These are phyloP conservation scores for Wallacemonas rigidus DNA, from an alignment of 208 protist genomes.

Conservation along the genomic window DNA sequence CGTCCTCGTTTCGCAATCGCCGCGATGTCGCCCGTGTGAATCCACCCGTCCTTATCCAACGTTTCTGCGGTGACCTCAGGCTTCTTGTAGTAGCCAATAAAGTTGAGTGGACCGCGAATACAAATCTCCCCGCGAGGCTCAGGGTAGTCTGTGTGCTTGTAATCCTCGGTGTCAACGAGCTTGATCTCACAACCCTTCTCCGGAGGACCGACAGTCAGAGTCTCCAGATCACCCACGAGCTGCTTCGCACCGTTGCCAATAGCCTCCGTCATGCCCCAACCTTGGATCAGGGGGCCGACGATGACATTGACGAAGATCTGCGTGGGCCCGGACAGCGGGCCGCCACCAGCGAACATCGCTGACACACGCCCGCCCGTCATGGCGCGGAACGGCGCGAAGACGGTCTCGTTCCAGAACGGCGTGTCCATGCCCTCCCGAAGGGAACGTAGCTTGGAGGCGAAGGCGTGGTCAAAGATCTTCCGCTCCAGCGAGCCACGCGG, in stretches of 20 bases:
- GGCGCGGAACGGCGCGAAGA: slow-evolving; percentile 40
- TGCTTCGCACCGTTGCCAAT: slow-evolving; percentile 31
- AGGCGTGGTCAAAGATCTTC: slow-evolving; percentile 45
- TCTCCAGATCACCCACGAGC: slow-evolving; percentile 26
- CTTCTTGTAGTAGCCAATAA: slow-evolving; percentile 67
- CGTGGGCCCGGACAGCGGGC: slow-evolving; percentile 31
- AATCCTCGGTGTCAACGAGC: slow-evolving; percentile 70
- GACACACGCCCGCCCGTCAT: slow-evolving; percentile 44
- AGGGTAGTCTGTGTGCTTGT: slow-evolving; percentile 41
- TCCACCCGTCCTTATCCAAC: slow-evolving; percentile 48
- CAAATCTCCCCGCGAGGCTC: slow-evolving; percentile 49
- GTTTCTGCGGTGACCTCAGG: slow-evolving; percentile 41
- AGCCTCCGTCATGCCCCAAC: slow-evolving; percentile 80
- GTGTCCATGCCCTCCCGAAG: slow-evolving; percentile 37
- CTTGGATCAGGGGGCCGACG: slow-evolving; percentile 38
- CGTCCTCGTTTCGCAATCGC: slow-evolving; percentile 25
- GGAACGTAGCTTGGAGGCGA: slow-evolving; percentile 26
- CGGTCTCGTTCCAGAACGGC: slow-evolving; percentile 46
- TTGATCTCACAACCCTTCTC: slow-evolving; percentile 70
- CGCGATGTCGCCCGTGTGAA: slow-evolving; percentile 63
- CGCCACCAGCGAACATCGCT: slow-evolving; percentile 54
- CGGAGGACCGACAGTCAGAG: slow-evolving; percentile 21
- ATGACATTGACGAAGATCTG: slow-evolving; percentile 49
- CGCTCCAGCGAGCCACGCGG: slow-evolving; percentile 23
- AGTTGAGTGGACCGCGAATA: slow-evolving; percentile 38